phyloP scores from a whole-genome alignment of 768 basidiomycete genomes.

The Brasilioporus rufonigricans region DNA sequence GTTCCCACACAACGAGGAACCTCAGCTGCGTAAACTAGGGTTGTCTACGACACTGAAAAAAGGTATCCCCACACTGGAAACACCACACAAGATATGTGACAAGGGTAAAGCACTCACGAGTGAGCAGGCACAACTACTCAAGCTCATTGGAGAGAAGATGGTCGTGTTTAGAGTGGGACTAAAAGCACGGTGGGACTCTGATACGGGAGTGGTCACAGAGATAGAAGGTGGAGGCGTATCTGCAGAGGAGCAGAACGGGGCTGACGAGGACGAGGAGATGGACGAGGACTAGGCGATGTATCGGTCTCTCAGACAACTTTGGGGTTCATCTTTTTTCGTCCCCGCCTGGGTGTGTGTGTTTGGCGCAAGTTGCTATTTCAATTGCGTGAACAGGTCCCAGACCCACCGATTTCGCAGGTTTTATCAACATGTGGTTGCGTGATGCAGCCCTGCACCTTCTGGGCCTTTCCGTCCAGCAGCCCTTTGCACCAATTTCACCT shows the following conservation, averaged over 20 bases:
- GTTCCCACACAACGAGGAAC: constrained; percentile 97
- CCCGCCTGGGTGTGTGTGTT: not conserved
- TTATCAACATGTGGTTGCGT: constrained; percentile 44
- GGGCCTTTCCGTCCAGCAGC: constrained; percentile 54
- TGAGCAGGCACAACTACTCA: constrained; percentile 91
- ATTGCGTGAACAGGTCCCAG: not conserved
- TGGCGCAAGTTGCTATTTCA: not conserved
- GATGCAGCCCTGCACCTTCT: constrained; percentile 42
- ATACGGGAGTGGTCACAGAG: constrained; percentile 61
- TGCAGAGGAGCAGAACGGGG: constrained; percentile 33
- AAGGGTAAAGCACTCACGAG: constrained; percentile 74
- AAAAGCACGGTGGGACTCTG: constrained; percentile 69
- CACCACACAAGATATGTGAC: constrained; percentile 81
- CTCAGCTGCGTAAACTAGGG: constrained; percentile 91
- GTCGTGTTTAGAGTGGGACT: constrained; percentile 77
- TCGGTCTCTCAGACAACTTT: not conserved
- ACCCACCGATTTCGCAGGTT: not conserved
- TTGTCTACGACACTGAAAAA: constrained; percentile 78
- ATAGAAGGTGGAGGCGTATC: constrained; percentile 45
- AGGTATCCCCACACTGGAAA: constrained; percentile 83
- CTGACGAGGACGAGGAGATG: constrained; percentile 45
- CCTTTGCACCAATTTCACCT: constrained; percentile 37
- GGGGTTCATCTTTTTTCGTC: not conserved
- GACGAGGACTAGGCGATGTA: constrained; percentile 42
- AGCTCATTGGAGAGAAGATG: constrained; percentile 88